Percentiles rank a stretch among this genome's conserved stretches.
Evolutionary conservation across 805 yeast species (phyloP).

Genomic region (Isabelozyma pseudorhagii): DNA sequence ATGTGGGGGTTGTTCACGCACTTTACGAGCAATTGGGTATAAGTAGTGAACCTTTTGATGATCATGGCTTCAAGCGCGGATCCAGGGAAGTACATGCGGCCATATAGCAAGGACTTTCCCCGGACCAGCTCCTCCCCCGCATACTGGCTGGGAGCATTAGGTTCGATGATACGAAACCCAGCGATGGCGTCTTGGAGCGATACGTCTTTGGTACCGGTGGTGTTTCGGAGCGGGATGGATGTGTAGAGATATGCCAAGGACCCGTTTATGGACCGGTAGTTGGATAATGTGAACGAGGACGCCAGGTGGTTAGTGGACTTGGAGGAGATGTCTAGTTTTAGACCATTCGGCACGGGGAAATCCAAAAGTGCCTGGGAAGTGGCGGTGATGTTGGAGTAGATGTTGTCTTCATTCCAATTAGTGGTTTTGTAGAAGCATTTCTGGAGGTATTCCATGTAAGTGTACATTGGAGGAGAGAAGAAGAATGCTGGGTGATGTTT

Average conservation of each 20-base stretch:
- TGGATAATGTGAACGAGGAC: slow-evolving; percentile 68
- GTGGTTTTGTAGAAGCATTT: slow-evolving; percentile 67
- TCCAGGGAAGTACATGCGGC: slow-evolving; percentile 85
- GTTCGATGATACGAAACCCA: slow-evolving; percentile 62
- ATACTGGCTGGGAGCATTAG: slow-evolving; percentile 19
- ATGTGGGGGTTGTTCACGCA: slow-evolving; percentile 68
- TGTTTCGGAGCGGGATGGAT: slow-evolving; percentile 51
- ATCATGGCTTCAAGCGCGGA: slow-evolving; percentile 85
- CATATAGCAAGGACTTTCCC: slow-evolving; percentile 59
- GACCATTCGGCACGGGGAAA: slow-evolving; percentile 68
- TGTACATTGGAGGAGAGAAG: slow-evolving; percentile 48
- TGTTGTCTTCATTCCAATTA: slow-evolving; percentile 76
- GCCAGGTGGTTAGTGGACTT: slow-evolving; percentile 68
- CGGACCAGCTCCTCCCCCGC: background rate
- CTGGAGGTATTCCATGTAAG: slow-evolving; percentile 84
- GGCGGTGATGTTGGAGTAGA: slow-evolving; percentile 72
- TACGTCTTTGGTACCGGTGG: slow-evolving; percentile 49
- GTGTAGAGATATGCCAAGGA: slow-evolving; percentile 80
- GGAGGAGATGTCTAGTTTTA: slow-evolving; percentile 63
- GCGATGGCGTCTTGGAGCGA: slow-evolving; percentile 66
- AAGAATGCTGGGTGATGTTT: background rate
- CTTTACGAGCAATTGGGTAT: slow-evolving; percentile 65
- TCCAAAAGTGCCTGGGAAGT: slow-evolving; percentile 68
- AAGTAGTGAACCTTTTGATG: slow-evolving; percentile 56
- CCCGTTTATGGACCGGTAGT: slow-evolving; percentile 66